Evolutionary conservation across 208 protist species (phyloP).

Genomic region (Trypanosoma boissoni): DNA sequence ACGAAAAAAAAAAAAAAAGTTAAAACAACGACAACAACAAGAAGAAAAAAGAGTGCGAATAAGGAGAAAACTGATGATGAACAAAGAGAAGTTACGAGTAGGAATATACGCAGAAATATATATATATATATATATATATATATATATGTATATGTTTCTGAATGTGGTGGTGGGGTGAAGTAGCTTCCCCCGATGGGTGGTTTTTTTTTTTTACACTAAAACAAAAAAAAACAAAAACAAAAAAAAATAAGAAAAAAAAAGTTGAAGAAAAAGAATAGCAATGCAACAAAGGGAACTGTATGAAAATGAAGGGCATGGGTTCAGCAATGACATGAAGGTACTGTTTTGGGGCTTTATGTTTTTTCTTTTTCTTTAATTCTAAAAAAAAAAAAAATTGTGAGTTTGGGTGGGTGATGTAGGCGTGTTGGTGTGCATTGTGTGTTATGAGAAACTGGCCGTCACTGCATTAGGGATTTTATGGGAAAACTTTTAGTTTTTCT

Average conservation of each 20-base stretch:
- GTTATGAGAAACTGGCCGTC: too few species aligned
- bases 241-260: not conserved
- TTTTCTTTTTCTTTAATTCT: slow-evolving; percentile 1
- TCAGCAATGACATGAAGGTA: too few species aligned
- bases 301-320: too few species aligned
- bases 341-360: not conserved
- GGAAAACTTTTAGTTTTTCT: too few species aligned
- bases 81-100: not conserved
- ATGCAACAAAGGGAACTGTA: slow-evolving; percentile 8
- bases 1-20: not conserved
- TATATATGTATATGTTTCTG: too few species aligned
- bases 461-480: too few species aligned
- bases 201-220: slow-evolving; percentile 2
- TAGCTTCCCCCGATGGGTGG: too few species aligned
- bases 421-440: not conserved
- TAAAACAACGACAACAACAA: not conserved
- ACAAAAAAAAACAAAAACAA: slow-evolving; percentile 9
- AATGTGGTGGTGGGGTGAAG: too few species aligned
- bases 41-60: not conserved
- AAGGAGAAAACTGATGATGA: not conserved
- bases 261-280: not conserved
- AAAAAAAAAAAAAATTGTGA: too few species aligned
- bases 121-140: too few species aligned
- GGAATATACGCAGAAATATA: too few species aligned
- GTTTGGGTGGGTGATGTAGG: not conserved